Percentiles rank a stretch among this genome's conserved stretches.
Evolutionary conservation across 2,329 filamentous ascomycete genomes (phyloP).

Genomic region (Huntiella moniliformis): DNA sequence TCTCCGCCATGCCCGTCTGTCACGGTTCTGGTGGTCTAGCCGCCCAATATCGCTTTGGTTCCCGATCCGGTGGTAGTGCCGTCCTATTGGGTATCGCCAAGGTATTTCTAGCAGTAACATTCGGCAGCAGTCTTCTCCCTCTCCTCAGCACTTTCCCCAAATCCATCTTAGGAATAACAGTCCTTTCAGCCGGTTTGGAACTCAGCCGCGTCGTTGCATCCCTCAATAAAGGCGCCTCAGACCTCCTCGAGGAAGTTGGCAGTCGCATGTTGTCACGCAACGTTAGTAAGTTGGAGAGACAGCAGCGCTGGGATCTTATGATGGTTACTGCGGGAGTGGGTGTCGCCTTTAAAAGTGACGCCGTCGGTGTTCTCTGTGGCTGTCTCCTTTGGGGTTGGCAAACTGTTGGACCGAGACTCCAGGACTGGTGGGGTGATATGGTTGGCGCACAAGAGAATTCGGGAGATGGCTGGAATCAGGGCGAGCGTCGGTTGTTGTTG

Average conservation of each 20-base stretch:
- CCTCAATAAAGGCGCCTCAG: conserved; percentile 51
- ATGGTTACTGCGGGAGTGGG: conserved; percentile 67
- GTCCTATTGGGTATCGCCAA: conserved; percentile 64
- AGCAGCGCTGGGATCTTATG: conserved; percentile 75
- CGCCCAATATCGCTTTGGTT: conserved; percentile 80
- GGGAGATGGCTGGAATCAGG: conserved; percentile 5
- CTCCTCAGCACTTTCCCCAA: conserved; percentile 57
- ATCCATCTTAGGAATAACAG: conserved; percentile 66
- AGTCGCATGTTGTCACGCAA: conserved; percentile 20
- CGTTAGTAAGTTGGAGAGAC: conserved; percentile 47
- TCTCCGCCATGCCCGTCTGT: conserved; percentile 87
- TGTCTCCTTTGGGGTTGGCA: too few relatives aligned
- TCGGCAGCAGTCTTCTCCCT: conserved; percentile 54
- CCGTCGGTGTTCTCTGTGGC: conserved; percentile 34
- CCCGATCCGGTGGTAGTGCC: conserved; percentile 68
- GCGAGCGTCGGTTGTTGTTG: conserved; percentile 19
- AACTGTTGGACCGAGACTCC: conserved; percentile 23
- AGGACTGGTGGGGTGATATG: conserved; percentile 20
- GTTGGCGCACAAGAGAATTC: conserved; percentile 9
- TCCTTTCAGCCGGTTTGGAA: conserved; percentile 75
- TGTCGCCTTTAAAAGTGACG: conserved; percentile 77
- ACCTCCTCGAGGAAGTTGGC: conserved; percentile 22
- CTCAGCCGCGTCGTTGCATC: conserved; percentile 70
- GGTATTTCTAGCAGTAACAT: conserved; percentile 53
- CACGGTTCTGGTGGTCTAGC: conserved; percentile 84